Base-by-base conservation (phyloP, 495 filamentous ascomycete genomes). In the Lophiostoma macrostomum region DNA sequence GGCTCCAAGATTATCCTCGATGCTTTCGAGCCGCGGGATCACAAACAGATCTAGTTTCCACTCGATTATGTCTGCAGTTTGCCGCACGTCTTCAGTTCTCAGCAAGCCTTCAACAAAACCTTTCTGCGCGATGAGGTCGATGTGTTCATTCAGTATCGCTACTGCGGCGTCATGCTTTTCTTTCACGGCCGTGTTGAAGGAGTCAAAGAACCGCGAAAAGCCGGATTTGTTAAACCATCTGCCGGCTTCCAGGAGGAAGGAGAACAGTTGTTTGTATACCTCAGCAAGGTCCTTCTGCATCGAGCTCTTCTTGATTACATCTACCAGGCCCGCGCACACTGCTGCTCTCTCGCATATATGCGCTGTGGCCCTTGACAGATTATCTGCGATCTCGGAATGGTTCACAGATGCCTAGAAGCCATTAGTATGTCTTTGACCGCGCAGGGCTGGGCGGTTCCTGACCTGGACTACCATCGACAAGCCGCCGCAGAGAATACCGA, bases 381-480 rank as follows among this genome's bases (percentile, higher is more conserved):
- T 45, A 10, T 45, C 41, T 27, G 41, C 41, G 20, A 45, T 45
- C 41, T 45, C 41, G 41, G 41, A 10, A 19, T 45, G 41, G 19
- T 27, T n/a, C 4, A 45, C 41, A 4, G 41, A 45, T 7, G 41
- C 41, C 35, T 38, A n/a, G 7, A 8, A 32, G 30, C 30, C n/a
- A n/a, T n/a, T n/a, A n/a, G n/a, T n/a, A n/a, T 32, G 30, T 32
- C 30, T 7, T 32, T 32, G n/a, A n/a, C n/a, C 8, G 8, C 8
- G 30, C 30, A 32, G n/a, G 7, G 8, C 8, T 8, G 30, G 30
- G n/a, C 30, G 7, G 30, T n/a, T 7, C 7, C 35, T 38, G 6
- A 38, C 35, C 24, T 45, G 22, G 6, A 45, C 41, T 18, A 45
- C 23, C 12, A 30, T 30, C 4, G 23, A 11, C 8, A 45, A 19